Base-by-base conservation (phyloP, 129 eudicot species). In the Apium graveolens region DNA sequence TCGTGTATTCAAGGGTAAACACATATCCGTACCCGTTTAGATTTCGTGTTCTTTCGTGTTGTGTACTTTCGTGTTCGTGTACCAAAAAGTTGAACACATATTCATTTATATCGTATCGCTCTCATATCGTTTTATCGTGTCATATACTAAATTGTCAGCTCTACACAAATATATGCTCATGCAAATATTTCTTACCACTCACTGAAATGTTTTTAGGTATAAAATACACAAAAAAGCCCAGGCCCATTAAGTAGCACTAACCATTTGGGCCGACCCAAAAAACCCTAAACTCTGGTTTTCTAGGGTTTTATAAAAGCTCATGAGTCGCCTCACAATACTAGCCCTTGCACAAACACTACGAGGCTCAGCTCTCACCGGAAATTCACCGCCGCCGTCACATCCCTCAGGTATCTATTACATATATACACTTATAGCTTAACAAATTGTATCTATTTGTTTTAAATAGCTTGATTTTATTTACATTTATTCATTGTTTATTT, bases 281-380 rank as follows among this genome's bases (percentile, higher is more conserved):
- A 60, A 60, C 68, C 68, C 68, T 60, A 60, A n/a, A 60, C 31
- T 24, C 57, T 49, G 5, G 21, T 31, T n/a, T 0, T 26, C 68
- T 60, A 60, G 68, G 68, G 68, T 60, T 60, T 60, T 60, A 60
- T 60, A n/a, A 60, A 60, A 60, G 68, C 68, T 60, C 6, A n/a
- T 1, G 1, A 60, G 26, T 10, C 32, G 32, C 68, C 68, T 0
- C 68, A 60, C 0, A 26, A n/a, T 5, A 60, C 0, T 9, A 26
- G 1, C 34, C 14, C 68, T 60, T 60, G 68, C 68, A 21, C 13
- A n/a, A n/a, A n/a, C 16, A 60, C 32, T 55, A 3, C 1, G 68
- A 60, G 68, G 68, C 68, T n/a, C 32, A n/a, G 16, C 68, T 60
- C 68, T 60, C 65, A 1, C 68, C 68, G 68, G 68, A 10, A 60